phyloP scores from a whole-genome alignment of 1,284 basidiomycete species.

The Puccinia polysora region DNA sequence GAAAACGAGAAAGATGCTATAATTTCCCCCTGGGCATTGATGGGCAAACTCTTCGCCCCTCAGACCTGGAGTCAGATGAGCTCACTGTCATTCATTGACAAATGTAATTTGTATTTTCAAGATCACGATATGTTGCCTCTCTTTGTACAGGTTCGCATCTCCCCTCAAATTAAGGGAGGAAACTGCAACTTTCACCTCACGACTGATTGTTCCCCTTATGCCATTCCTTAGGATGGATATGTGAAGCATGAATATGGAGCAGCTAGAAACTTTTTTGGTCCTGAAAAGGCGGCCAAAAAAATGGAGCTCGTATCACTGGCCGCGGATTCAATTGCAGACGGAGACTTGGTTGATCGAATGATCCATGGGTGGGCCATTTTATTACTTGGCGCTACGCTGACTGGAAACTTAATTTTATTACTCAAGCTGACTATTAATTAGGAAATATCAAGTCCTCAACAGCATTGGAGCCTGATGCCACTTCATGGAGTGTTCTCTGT shows the following conservation, averaged over 20 bases:
- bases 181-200: background rate
- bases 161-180: constrained; percentile 7
- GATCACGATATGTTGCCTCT: constrained; percentile 88
- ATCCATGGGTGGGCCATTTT: constrained; percentile 72
- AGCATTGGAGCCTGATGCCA: constrained; percentile 94
- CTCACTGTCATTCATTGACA: constrained; percentile 76
- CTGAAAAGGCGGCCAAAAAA: constrained; percentile 63
- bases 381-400: background rate
- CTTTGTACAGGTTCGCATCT: constrained; percentile 72
- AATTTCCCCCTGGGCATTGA: constrained; percentile 83
- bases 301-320: constrained; percentile 75
- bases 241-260: constrained; percentile 71
- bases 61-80: constrained; percentile 79
- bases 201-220: constrained; percentile 9
- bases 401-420: constrained; percentile 5
- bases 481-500: constrained; percentile 85
- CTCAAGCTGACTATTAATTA: background rate
- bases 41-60: constrained; percentile 77
- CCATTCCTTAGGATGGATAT: constrained; percentile 71
- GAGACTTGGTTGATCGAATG: constrained; percentile 85
- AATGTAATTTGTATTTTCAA: constrained; percentile 94
- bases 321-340: constrained; percentile 85
- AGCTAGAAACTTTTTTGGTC: constrained; percentile 59
- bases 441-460: constrained; percentile 64
- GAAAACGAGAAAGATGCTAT: constrained; percentile 88